Percentiles rank a stretch among this genome's conserved stretches.
Evolutionary conservation across 2,329 filamentous ascomycete genomes (phyloP).

Genomic region (Monilinia aucupariae): DNA sequence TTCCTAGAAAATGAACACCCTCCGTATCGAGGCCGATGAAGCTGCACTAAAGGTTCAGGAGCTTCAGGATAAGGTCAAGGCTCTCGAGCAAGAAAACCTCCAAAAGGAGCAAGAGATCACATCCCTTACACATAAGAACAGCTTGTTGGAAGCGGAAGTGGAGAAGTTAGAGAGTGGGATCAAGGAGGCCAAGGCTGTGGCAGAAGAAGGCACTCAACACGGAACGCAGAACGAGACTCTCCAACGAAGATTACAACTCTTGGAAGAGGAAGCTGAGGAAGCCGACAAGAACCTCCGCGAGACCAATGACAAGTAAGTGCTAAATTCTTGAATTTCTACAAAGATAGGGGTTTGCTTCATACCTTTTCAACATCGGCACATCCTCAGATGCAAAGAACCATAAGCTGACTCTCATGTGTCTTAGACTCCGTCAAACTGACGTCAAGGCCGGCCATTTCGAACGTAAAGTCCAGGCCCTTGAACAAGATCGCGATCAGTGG

Average conservation of each 20-base stretch:
- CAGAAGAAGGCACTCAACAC: slow-evolving; percentile 74
- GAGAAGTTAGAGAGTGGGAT: slow-evolving; percentile 84
- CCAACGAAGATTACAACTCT: slow-evolving; percentile 84
- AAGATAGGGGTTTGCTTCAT: slow-evolving; percentile 11
- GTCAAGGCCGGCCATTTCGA: slow-evolving; percentile 99
- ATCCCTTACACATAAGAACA: slow-evolving; percentile 92
- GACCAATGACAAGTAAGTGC: slow-evolving; percentile 92
- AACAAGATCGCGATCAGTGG: slow-evolving; percentile 88
- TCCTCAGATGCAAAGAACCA: slow-evolving; percentile 4
- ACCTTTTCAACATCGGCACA: slow-evolving; percentile 12
- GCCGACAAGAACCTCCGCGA: slow-evolving; percentile 95
- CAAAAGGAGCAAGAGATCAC: slow-evolving; percentile 98
- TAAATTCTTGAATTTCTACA: background rate
- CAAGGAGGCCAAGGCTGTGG: slow-evolving; percentile 81
- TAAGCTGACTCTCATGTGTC: slow-evolving; percentile 21
- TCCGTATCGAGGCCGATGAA: slow-evolving; percentile 91
- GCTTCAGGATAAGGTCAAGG: slow-evolving; percentile 80
- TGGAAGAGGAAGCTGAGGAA: slow-evolving; percentile 97
- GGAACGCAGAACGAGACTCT: slow-evolving; percentile 88
- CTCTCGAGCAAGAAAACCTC: slow-evolving; percentile 88
- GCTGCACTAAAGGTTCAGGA: slow-evolving; percentile 77
- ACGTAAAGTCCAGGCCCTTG: slow-evolving; percentile 96
- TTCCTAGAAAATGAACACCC: slow-evolving; percentile 81
- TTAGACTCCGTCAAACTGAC: slow-evolving; percentile 94
- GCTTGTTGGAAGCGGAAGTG: slow-evolving; percentile 80